phyloP scores from a whole-genome alignment of 768 basidiomycete genomes.

The Roridomyces roridus region DNA sequence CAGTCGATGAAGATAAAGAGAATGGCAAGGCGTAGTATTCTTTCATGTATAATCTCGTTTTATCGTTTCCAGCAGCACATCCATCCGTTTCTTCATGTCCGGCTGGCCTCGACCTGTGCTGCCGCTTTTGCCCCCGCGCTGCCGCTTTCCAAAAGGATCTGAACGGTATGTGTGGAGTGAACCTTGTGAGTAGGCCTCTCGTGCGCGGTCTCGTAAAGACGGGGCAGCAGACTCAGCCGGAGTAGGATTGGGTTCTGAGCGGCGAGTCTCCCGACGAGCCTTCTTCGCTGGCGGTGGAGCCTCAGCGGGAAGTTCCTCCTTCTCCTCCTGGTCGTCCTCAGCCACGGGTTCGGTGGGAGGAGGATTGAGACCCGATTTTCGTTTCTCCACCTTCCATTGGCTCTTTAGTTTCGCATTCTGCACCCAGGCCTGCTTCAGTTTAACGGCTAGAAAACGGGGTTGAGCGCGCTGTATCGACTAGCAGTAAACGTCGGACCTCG shows the following conservation, averaged over 20 bases:
- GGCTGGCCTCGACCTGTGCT: slow-evolving; percentile 51
- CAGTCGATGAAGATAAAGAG: slow-evolving; percentile 64
- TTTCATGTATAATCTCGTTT: slow-evolving; percentile 54
- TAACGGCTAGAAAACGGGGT: slow-evolving; percentile 64
- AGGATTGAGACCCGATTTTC: slow-evolving; percentile 41
- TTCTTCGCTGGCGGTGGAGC: slow-evolving; percentile 20
- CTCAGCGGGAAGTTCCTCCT: slow-evolving; percentile 7
- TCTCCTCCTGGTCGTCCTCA: slow-evolving; percentile 24
- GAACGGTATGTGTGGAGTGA: slow-evolving; percentile 66
- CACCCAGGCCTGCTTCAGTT: slow-evolving; percentile 83
- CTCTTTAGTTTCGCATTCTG: slow-evolving; percentile 77
- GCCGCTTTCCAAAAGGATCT: slow-evolving; percentile 38
- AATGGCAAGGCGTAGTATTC: slow-evolving; percentile 40
- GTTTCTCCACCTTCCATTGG: slow-evolving; percentile 79
- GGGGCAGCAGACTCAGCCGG: slow-evolving; percentile 12
- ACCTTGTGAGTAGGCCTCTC: slow-evolving; percentile 64
- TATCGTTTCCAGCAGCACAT: slow-evolving; percentile 85
- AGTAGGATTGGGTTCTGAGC: slow-evolving; percentile 13
- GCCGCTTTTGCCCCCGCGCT: slow-evolving; percentile 30
- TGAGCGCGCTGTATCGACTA: slow-evolving; percentile 1
- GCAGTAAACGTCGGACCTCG: slow-evolving; percentile 54
- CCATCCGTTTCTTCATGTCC: slow-evolving; percentile 88
- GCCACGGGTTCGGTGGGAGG: slow-evolving; percentile 9
- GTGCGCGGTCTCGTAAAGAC: slow-evolving; percentile 65
- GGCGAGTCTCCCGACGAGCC: slow-evolving; percentile 24